Percentiles rank a stretch among this genome's conserved stretches.
Conservation (phyloP, 2,329 filamentous ascomycete genomes). For the Cylindrodendrum hubeiense region DNA sequence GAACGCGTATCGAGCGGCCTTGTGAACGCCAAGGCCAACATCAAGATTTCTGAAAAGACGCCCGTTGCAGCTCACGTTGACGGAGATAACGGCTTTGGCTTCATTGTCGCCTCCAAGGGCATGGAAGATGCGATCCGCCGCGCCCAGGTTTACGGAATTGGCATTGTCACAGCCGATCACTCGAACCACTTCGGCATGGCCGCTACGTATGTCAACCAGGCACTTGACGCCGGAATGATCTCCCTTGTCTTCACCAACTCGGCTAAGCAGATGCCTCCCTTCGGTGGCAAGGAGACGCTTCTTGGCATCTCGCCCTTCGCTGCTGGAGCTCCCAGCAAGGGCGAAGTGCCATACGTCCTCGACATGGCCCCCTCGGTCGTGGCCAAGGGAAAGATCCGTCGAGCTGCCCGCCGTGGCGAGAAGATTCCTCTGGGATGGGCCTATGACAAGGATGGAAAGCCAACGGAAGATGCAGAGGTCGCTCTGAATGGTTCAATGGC, state of each 20-base stretch:
- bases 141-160: slow-evolving; percentile 25
- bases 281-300: slow-evolving; percentile 27
- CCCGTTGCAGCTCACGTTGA: slow-evolving; percentile 25
- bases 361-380: slow-evolving; percentile 28
- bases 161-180: slow-evolving; percentile 24
- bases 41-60: slow-evolving; percentile 22
- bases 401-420: slow-evolving; percentile 22
- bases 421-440: slow-evolving; percentile 26
- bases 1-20: slow-evolving; percentile 24
- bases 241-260: slow-evolving; percentile 29
- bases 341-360: slow-evolving; percentile 23
- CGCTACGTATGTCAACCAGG: slow-evolving; percentile 24
- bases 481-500: slow-evolving; percentile 24
- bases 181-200: slow-evolving; percentile 32
- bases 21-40: slow-evolving; percentile 22
- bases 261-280: slow-evolving; percentile 28
- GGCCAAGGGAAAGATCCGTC: slow-evolving; percentile 27
- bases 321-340: slow-evolving; percentile 21
- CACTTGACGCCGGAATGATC: slow-evolving; percentile 23
- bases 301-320: slow-evolving; percentile 26
- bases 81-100: slow-evolving; percentile 27
- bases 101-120: slow-evolving; percentile 23
- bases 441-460: slow-evolving; percentile 23
- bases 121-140: slow-evolving; percentile 25
- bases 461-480: slow-evolving; percentile 21